Evolutionary conservation across 2,329 filamentous ascomycete genomes (phyloP), one percentile per base, ranked within the genome.

Genomic region (Colletotrichum tropicicola): DNA sequence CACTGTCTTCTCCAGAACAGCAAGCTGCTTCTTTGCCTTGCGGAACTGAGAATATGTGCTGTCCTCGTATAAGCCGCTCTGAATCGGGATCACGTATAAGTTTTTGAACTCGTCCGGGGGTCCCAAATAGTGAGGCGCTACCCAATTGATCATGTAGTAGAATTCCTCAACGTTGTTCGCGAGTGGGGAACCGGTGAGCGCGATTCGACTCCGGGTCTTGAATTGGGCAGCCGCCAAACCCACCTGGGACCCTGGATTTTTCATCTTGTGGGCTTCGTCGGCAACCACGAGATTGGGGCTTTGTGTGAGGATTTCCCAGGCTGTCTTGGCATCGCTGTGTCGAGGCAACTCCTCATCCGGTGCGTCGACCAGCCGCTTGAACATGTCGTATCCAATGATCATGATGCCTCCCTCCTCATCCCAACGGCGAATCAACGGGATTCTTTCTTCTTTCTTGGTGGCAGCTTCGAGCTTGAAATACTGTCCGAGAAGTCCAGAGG

Each of bases 161-260:
- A 97, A 97, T 71, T 98, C 94, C 27, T 86, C 81, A 0, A 97
- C 88, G 54, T 93, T 92, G 73, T 97, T 98, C 5, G 92, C 89
- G 54, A 98, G 81, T 1, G 94, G 94, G 0, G 94, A 95, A 1
- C 94, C 94, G 1, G 94, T 97, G 66, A 98, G 82, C 6, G 93
- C 94, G 68, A 98, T 92, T 10, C 94, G 89, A 65, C 85, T 90
- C 57, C 81, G 86, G 0, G 93, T 92, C 65, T 75, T 82, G 73
- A 98, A 91, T 10, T 80, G 75, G 2, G 80, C 79, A 19, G 89
- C 87, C 6, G 86, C 82, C 37, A 76, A 68, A 44, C 88, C 81
- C 32, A 90, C 78, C 19, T 82, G 77, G 0, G 89, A 82, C 0
- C 73, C 74, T 0, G 80, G 76, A 67, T 93, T 94, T 76, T 96